These are phyloP conservation scores for Xenoacremonium recifei DNA, from an alignment of 2,329 filamentous ascomycete genomes.

Conservation along the genomic window DNA sequence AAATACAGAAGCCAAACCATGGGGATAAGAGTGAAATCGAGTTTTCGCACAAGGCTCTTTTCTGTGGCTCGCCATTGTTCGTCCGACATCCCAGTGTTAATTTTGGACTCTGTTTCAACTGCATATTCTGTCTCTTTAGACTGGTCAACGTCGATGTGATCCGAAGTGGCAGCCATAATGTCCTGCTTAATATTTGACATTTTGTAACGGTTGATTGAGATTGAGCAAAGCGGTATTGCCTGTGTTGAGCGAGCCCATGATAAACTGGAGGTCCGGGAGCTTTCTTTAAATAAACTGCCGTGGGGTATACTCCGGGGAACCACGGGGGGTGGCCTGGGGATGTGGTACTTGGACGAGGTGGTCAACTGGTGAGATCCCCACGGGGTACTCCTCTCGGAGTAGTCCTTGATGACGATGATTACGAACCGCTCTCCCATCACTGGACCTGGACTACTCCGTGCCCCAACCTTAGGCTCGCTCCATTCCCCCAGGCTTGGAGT, in stretches of 20 bases:
- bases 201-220: not conserved
- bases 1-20: conserved; percentile 23
- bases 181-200: not conserved
- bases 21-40: conserved; percentile 25
- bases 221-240: not conserved
- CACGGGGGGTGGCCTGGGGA: no score
- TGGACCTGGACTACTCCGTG: not conserved
- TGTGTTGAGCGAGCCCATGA: not conserved
- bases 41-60: conserved; percentile 19
- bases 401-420: not conserved
- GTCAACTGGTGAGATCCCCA: not conserved
- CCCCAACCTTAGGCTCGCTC: no score
- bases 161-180: not conserved
- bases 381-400: not conserved
- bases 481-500: no score
- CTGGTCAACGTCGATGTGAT: no score
- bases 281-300: not conserved
- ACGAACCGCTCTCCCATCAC: not conserved
- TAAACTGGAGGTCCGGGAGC: not conserved
- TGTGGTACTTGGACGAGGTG: not conserved
- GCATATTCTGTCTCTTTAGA: not conserved
- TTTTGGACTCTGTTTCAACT: not conserved
- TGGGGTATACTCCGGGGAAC: no score
- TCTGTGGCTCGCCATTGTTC: conserved; percentile 5
- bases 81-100: no score